Percentiles rank a stretch among this genome's conserved stretches.
phyloP scores from a whole-genome alignment of 352 stramenopile genomes.

The Aphanomyces cochlioides region DNA sequence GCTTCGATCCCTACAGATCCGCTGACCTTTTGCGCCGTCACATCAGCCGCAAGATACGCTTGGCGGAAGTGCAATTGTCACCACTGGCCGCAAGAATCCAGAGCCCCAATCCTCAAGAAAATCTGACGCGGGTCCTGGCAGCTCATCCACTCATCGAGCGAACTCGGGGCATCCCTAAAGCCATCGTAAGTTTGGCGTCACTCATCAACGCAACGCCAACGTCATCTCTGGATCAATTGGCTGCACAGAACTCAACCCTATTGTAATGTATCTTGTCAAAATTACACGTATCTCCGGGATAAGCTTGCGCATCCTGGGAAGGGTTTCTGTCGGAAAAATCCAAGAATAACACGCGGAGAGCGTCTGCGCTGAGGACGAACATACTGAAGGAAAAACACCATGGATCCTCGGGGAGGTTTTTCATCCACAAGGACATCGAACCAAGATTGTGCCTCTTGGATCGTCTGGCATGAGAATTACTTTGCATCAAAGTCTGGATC shows the following conservation, averaged over 20 bases:
- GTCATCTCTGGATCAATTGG: conserved; percentile 11
- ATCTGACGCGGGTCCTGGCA: conserved; percentile 21
- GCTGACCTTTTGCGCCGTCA: conserved; percentile 23
- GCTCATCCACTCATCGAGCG: conserved; percentile 8
- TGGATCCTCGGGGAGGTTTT: too few relatives aligned
- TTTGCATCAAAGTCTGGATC: too few relatives aligned
- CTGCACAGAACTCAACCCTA: background rate
- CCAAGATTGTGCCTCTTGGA: too few relatives aligned
- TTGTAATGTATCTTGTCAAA: background rate
- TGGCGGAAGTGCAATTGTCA: conserved; percentile 1
- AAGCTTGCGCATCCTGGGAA: too few relatives aligned
- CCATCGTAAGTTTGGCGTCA: conserved; percentile 14
- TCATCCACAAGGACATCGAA: too few relatives aligned
- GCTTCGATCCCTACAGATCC: conserved; percentile 1
- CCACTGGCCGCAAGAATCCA: background rate
- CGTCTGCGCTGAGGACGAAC: too few relatives aligned
- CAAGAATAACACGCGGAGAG: too few relatives aligned
- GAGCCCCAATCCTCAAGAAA: conserved; percentile 12
- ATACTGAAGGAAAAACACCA: too few relatives aligned
- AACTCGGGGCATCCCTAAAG: conserved; percentile 12
- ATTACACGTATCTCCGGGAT: too few relatives aligned
- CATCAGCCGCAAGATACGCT: conserved; percentile 5
- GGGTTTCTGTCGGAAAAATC: too few relatives aligned
- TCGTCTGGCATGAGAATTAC: too few relatives aligned
- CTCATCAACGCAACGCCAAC: background rate